Percentiles rank a stretch among this genome's conserved stretches.
phyloP scores from a whole-genome alignment of 352 stramenopile species.

The Globisporangium spiculum region DNA sequence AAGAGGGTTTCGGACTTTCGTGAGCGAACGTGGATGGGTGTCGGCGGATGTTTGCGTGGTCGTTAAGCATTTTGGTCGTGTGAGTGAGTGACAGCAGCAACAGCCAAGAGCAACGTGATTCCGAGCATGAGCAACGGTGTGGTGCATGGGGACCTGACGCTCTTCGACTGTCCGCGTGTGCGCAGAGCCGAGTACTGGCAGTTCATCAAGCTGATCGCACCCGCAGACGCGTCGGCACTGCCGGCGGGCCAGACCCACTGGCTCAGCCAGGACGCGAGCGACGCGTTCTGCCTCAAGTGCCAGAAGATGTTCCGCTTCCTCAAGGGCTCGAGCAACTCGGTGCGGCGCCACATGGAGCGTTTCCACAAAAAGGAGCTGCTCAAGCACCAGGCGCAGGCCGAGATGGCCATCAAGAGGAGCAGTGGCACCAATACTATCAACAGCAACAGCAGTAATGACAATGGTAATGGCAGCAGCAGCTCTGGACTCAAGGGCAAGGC shows the following conservation, averaged over 20 bases:
- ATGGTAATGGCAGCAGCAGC: background rate
- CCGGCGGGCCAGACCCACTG: slow-evolving; percentile 43
- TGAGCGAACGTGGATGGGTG: slow-evolving; percentile 3
- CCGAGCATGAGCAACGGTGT: slow-evolving; percentile 48
- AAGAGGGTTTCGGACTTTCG: background rate
- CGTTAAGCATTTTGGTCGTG: slow-evolving; percentile 3
- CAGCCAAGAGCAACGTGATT: background rate
- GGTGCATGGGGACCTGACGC: slow-evolving; percentile 41
- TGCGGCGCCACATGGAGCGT: slow-evolving; percentile 56
- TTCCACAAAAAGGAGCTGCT: slow-evolving; percentile 47
- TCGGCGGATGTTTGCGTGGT: slow-evolving; percentile 11
- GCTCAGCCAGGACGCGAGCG: slow-evolving; percentile 50
- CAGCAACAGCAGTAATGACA: background rate
- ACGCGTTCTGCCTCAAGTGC: slow-evolving; percentile 50
- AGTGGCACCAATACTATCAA: background rate
- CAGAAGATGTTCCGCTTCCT: slow-evolving; percentile 48
- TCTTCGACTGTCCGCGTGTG: slow-evolving; percentile 57
- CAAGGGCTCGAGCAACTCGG: slow-evolving; percentile 58
- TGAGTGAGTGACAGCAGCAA: background rate
- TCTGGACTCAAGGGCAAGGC: slow-evolving; percentile 1
- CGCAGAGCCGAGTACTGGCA: slow-evolving; percentile 60
- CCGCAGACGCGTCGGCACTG: slow-evolving; percentile 19
- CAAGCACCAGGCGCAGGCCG: slow-evolving; percentile 25
- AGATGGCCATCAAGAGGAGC: slow-evolving; percentile 5
- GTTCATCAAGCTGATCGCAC: slow-evolving; percentile 59